These are phyloP conservation scores for Craterostigma plantagineum DNA, from an alignment of 257 asterid genomes.

Conservation along the genomic window DNA sequence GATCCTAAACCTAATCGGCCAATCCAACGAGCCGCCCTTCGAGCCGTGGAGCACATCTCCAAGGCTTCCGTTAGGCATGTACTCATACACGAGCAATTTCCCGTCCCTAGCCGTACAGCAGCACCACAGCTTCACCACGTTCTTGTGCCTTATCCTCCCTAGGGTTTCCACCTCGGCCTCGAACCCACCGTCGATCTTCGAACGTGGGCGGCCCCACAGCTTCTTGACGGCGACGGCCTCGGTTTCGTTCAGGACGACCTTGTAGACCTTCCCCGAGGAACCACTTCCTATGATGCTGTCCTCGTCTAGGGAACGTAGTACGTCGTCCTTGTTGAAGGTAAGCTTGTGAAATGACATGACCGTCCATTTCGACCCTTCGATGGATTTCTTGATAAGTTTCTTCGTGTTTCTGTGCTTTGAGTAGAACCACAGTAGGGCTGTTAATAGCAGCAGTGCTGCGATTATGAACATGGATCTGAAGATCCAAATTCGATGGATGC, in stretches of 20 bases:
- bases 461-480: conserved; percentile 39
- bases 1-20: conserved; percentile 67
- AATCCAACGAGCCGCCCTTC: conserved; percentile 58
- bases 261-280: conserved; percentile 81
- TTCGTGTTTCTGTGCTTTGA: conserved; percentile 35
- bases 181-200: conserved; percentile 25
- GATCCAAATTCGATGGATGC: conserved; percentile 41
- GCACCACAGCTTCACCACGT: conserved; percentile 85
- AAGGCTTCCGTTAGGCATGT: conserved; percentile 89
- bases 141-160: conserved; percentile 90
- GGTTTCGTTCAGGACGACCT: conserved; percentile 61
- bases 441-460: conserved; percentile 44
- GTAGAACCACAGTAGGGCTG: conserved; percentile 57
- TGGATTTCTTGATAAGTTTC: conserved; percentile 13
- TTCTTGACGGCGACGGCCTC: conserved; percentile 77
- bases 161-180: conserved; percentile 77
- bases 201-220: conserved; percentile 44
- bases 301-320: conserved; percentile 64
- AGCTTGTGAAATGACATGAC: conserved; percentile 83
- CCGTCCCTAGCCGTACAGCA: conserved; percentile 61
- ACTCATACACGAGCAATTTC: conserved; percentile 81
- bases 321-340: conserved; percentile 66
- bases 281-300: conserved; percentile 88
- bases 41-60: conserved; percentile 78
- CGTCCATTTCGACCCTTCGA: conserved; percentile 75